phyloP scores from a whole-genome alignment of 768 basidiomycete species.

The Postia placenta region DNA sequence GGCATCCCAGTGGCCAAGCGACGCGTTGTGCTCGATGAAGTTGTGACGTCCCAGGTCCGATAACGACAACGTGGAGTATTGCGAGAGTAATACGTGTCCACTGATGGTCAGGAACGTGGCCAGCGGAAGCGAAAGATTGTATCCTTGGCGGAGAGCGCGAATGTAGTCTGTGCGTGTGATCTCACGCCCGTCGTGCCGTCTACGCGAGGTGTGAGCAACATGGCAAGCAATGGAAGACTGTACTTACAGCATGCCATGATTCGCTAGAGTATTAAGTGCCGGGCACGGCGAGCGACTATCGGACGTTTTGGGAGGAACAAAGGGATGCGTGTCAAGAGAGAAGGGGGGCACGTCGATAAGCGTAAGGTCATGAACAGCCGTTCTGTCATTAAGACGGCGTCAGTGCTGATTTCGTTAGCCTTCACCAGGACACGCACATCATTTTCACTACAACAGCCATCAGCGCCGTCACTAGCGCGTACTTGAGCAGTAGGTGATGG shows the following conservation, averaged over 20 bases:
- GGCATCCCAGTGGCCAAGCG: conserved; percentile 21
- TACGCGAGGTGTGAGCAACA: too few species aligned
- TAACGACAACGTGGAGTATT: conserved; percentile 10
- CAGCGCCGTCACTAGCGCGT: neutral
- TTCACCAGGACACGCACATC: neutral
- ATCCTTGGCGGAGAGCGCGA: conserved; percentile 18
- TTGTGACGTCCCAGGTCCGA: conserved; percentile 22
- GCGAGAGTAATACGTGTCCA: conserved; percentile 8
- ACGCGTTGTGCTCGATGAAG: conserved; percentile 24
- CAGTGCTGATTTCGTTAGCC: neutral
- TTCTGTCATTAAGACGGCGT: neutral
- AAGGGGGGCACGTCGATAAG: neutral
- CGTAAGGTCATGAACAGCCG: neutral
- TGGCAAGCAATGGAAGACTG: too few species aligned
- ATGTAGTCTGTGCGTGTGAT: conserved; percentile 8
- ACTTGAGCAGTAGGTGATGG: neutral
- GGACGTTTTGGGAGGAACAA: neutral
- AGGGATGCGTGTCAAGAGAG: conserved; percentile 4
- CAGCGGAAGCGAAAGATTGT: conserved; percentile 19
- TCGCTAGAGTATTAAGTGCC: conserved; percentile 49
- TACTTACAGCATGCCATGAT: conserved; percentile 41
- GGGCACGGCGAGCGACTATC: conserved; percentile 38
- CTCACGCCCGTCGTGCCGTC: conserved; percentile 16
- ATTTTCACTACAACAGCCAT: neutral
- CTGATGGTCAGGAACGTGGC: conserved; percentile 16